Evolutionary conservation across 257 asterid genomes (phyloP), one percentile per base, ranked within the genome.

Genomic region (Solanum bukasovii): DNA sequence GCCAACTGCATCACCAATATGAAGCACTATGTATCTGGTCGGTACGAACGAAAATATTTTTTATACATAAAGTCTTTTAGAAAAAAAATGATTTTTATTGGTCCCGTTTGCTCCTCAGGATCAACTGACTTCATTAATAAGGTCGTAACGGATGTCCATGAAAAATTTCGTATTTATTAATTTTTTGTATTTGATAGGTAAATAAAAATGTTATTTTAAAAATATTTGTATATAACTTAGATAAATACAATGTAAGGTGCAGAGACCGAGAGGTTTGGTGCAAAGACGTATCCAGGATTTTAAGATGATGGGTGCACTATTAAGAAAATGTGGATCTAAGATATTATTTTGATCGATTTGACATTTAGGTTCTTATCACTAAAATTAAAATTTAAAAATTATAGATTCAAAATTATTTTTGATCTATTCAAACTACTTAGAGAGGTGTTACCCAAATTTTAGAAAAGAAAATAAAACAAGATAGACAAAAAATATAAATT

Each of bases 251-350:
- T 4, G 3, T 23, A 10, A 23, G 29, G 7, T 63, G 14, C 1
- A 3, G 31, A 9, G 70, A 18, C 0, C 4, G n/a, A 18, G 9
- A 18, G 4, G n/a, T 52, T 0, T 33, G 63, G 9, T 16, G 63
- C 9, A 52, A 18, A 52, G 4, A 9, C 0, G 10, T 52, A 52
- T 52, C 1, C 4, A 52, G 0, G 8, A 52, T 52, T 52, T 52
- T 52, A 52, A 52, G 4, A 52, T 18, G 10, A 52, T 1, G 4
- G 4, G 1, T 52, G 63, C 1, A 52, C 3, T 6, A 6, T 52
- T 18, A 18, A 1, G 0, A 52, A 52, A 52, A 18, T 0, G 9
- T 52, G 63, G 0, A 18, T 6, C 0, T 18, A 18, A 18, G 9
- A 4, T 52, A 52, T 18, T 18, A 52, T 16, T 52, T 52, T 18